Conservation (phyloP, 768 basidiomycete genomes). For the Mrakia gelida region DNA sequence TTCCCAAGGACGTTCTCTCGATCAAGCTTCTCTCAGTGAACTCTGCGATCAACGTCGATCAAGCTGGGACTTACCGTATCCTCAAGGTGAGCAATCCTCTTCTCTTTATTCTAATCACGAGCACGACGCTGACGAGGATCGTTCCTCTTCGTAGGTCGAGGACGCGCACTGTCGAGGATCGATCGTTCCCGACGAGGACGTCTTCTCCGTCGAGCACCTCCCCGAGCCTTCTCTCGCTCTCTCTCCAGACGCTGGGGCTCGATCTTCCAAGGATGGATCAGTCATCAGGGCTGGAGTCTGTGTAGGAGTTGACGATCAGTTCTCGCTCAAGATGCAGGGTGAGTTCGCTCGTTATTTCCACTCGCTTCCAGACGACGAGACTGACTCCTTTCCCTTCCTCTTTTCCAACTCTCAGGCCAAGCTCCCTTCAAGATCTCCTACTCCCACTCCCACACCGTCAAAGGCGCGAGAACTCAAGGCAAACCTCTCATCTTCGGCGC, state of each 20-base stretch:
- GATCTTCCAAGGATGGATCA: constrained; percentile 26
- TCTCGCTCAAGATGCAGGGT: constrained; percentile 80
- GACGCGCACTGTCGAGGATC: constrained; percentile 83
- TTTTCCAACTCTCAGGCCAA: constrained; percentile 53
- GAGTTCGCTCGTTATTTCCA: constrained; percentile 32
- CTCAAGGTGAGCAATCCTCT: constrained; percentile 52
- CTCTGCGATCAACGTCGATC: constrained; percentile 64
- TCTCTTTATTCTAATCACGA: not conserved
- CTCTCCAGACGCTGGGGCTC: constrained; percentile 42
- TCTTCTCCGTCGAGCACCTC: constrained; percentile 72
- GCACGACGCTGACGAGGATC: not conserved
- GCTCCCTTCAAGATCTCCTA: constrained; percentile 94
- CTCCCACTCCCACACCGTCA: constrained; percentile 60
- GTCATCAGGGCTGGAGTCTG: constrained; percentile 52
- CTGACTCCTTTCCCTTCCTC: not conserved
- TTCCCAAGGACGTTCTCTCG: constrained; percentile 49
- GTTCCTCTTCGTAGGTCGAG: constrained; percentile 54
- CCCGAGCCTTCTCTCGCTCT: constrained; percentile 71
- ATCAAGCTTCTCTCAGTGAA: constrained; percentile 60
- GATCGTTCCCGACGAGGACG: constrained; percentile 57
- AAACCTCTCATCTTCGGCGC: constrained; percentile 66
- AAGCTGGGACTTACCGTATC: constrained; percentile 72
- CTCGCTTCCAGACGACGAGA: not conserved
- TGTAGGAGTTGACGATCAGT: constrained; percentile 72
- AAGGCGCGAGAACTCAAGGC: constrained; percentile 45